These are phyloP conservation scores for Cutaneotrichosporon arboriforme DNA, from an alignment of 1,284 basidiomycete species.

Conservation along the genomic window DNA sequence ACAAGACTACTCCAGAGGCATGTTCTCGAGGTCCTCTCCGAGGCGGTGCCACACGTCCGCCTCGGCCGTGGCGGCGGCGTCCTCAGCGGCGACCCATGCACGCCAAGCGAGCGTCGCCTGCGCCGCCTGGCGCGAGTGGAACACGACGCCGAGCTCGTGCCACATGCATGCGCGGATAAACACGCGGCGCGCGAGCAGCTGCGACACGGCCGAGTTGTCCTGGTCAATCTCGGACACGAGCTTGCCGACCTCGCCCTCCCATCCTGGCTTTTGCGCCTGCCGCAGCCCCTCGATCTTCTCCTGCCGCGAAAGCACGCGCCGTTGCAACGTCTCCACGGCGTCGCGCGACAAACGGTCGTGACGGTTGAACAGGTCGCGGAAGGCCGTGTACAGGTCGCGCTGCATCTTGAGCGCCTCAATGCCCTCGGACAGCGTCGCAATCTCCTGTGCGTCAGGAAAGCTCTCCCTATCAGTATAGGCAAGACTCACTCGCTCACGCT, in stretches of 20 bases:
- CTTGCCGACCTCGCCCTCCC: constrained; percentile 75
- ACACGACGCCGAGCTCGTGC: constrained; percentile 80
- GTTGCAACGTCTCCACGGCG: constrained; percentile 75
- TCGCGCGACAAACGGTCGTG: constrained; percentile 77
- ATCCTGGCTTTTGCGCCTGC: constrained; percentile 64
- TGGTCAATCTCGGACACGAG: constrained; percentile 48
- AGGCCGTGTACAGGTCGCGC: constrained; percentile 78
- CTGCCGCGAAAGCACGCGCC: constrained; percentile 68
- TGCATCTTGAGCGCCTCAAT: constrained; percentile 57
- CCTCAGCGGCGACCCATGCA: constrained; percentile 65
- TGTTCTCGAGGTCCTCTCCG: constrained; percentile 62
- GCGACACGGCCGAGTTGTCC: constrained; percentile 53
- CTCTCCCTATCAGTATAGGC: neutral
- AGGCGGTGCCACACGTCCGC: constrained; percentile 67
- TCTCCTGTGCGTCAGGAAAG: constrained; percentile 6
- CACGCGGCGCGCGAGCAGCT: constrained; percentile 65
- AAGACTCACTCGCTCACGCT: constrained; percentile 65
- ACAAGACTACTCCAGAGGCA: constrained; percentile 67
- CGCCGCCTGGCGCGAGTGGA: constrained; percentile 80
- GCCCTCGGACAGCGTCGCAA: constrained; percentile 9
- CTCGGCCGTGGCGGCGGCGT: constrained; percentile 59
- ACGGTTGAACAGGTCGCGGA: constrained; percentile 74
- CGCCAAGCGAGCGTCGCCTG: constrained; percentile 69
- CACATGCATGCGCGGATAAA: constrained; percentile 85
- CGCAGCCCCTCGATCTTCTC: constrained; percentile 69